Evolutionary conservation across 2,329 filamentous ascomycete species (phyloP).

Genomic region (Phoma sp.): DNA sequence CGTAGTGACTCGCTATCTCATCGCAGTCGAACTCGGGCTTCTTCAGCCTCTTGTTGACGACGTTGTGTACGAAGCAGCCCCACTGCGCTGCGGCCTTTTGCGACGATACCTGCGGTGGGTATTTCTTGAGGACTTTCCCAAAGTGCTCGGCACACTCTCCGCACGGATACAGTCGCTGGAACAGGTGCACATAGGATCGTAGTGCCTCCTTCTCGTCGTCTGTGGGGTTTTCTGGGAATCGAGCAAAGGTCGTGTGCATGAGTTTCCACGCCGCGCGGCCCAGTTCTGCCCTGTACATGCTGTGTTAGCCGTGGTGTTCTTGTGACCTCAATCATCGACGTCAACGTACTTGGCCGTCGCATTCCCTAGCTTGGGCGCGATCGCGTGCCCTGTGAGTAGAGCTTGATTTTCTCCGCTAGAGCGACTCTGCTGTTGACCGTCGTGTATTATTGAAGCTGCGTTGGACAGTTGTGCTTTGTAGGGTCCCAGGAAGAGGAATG

Average conservation of each 20-base stretch:
- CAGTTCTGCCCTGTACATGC: conserved; percentile 61
- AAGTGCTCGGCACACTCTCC: conserved; percentile 72
- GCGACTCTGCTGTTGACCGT: conserved; percentile 24
- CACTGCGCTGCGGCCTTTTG: conserved; percentile 68
- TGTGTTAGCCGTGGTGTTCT: conserved; percentile 7
- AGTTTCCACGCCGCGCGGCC: conserved; percentile 71
- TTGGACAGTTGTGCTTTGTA: conserved; percentile 54
- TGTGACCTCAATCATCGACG: neutral
- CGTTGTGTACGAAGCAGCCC: conserved; percentile 71
- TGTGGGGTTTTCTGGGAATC: conserved; percentile 68
- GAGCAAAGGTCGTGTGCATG: conserved; percentile 70
- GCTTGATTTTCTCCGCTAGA: conserved; percentile 28
- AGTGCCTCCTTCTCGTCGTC: conserved; percentile 66
- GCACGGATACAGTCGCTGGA: conserved; percentile 69
- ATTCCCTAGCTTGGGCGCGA: conserved; percentile 82
- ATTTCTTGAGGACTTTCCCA: conserved; percentile 65
- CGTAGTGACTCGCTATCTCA: conserved; percentile 70
- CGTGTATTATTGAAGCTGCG: conserved; percentile 24
- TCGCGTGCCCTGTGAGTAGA: conserved; percentile 69
- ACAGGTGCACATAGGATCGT: conserved; percentile 67
- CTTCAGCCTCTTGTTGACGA: conserved; percentile 67
- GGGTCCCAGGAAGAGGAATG: conserved; percentile 66
- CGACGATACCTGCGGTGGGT: conserved; percentile 68
- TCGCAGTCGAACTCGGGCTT: conserved; percentile 69
- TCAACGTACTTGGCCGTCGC: conserved; percentile 70